Evolutionary conservation across 2,329 filamentous ascomycete species (phyloP).

Genomic region (Scortechinia acanthostroma): DNA sequence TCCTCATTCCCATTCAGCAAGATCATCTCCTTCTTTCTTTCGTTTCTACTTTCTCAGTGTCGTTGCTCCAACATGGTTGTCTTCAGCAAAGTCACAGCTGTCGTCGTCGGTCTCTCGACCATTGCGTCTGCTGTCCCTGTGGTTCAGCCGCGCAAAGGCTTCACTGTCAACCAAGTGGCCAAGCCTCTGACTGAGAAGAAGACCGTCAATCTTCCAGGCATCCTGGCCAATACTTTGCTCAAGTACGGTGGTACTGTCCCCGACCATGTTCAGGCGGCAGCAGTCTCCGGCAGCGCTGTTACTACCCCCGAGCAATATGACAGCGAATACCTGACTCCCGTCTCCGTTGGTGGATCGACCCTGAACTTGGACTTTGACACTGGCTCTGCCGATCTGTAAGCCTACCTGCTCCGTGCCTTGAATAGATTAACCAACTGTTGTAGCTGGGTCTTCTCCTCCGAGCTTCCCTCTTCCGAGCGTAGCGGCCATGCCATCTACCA

Average conservation of each 20-base stretch:
- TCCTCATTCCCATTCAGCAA: background rate
- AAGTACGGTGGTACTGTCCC: background rate
- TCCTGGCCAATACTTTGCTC: background rate
- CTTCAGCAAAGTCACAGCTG: background rate
- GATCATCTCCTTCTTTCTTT: background rate
- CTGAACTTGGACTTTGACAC: constrained; percentile 42
- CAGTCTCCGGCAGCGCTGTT: constrained; percentile 14
- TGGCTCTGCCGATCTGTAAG: constrained; percentile 39
- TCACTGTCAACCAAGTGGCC: constrained; percentile 18
- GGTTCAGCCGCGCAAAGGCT: constrained; percentile 13
- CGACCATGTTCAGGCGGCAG: background rate
- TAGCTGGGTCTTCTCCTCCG: constrained; percentile 37
- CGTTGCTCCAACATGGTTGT: background rate
- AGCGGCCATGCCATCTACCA: constrained; percentile 31
- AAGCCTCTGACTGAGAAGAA: constrained; percentile 7
- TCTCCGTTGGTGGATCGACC: constrained; percentile 35
- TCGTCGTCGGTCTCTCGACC: constrained; percentile 14
- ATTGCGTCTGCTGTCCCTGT: constrained; percentile 16
- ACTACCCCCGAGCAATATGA: constrained; percentile 26
- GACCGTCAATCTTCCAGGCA: background rate
- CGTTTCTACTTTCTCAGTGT: too few species aligned
- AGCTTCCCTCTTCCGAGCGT: constrained; percentile 29
- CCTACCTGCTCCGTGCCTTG: background rate
- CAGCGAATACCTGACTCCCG: constrained; percentile 31
- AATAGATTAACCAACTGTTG: background rate